Percentiles rank a stretch among this genome's conserved stretches.
These are phyloP conservation scores for Colletotrichum sp. DNA, from an alignment of 2,329 filamentous ascomycete species.

Conservation along the genomic window DNA sequence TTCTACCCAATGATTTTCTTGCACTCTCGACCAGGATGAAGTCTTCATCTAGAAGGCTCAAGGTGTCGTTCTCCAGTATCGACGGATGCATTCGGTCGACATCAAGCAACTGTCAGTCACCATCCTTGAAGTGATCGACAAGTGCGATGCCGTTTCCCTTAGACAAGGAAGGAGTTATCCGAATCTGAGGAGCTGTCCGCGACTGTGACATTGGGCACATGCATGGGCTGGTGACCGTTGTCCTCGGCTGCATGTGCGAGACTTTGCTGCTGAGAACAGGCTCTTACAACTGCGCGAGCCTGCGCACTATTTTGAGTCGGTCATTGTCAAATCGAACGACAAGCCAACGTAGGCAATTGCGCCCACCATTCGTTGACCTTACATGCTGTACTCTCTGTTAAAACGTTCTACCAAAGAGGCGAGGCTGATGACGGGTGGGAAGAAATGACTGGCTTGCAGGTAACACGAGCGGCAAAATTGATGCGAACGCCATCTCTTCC, in stretches of 20 bases:
- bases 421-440: neutral
- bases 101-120: neutral
- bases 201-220: neutral
- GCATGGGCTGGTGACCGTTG: neutral
- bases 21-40: neutral
- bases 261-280: neutral
- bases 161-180: neutral
- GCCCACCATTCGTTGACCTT: neutral
- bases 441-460: neutral
- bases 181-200: neutral
- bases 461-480: neutral
- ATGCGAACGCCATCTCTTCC: neutral
- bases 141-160: neutral
- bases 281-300: neutral
- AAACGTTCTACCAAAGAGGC: neutral
- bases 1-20: neutral
- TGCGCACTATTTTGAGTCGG: neutral
- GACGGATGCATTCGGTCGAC: neutral
- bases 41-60: neutral
- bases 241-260: slow-evolving; percentile 3
- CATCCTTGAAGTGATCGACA: neutral
- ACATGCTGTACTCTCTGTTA: neutral
- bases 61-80: neutral
- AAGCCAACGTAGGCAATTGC: neutral
- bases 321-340: neutral